A percentile compares a stretch with the other conserved stretches of the same genome.
These are phyloP conservation scores for Trypethelium eluteriae DNA, from an alignment of 495 filamentous ascomycete species.

Conservation along the genomic window DNA sequence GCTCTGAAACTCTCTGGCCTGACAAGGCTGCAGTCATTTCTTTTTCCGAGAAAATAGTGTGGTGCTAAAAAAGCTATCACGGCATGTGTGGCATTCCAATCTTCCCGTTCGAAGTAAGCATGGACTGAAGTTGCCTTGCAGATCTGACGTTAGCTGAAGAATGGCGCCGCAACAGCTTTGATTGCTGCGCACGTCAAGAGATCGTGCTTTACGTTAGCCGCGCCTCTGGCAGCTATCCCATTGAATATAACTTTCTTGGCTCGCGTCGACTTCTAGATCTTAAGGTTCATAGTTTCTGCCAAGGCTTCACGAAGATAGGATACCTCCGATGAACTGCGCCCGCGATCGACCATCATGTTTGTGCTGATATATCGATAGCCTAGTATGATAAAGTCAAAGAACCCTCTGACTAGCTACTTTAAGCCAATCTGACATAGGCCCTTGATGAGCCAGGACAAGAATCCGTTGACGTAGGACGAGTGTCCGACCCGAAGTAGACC, in stretches of 20 bases:
- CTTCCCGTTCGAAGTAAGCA: too few relatives aligned
- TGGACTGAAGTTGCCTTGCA: too few relatives aligned
- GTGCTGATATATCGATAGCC: constrained; percentile 23
- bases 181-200: not conserved
- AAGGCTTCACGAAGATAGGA: constrained; percentile 34
- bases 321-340: constrained; percentile 36
- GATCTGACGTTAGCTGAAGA: too few relatives aligned
- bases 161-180: constrained; percentile 21
- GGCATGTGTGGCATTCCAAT: too few relatives aligned
- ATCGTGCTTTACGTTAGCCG: too few relatives aligned
- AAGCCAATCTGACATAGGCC: constrained; percentile 26
- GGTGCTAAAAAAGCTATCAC: too few relatives aligned
- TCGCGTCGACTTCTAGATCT: constrained; percentile 1
- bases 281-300: constrained; percentile 19
- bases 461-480: constrained; percentile 42
- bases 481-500: constrained; percentile 47
- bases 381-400: constrained; percentile 25
- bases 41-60: too few relatives aligned
- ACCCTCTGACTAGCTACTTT: not conserved
- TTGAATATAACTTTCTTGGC: constrained; percentile 12
- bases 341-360: constrained; percentile 32
- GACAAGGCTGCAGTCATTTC: too few relatives aligned
- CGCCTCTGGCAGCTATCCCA: not conserved
- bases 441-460: constrained; percentile 36
- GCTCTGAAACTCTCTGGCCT: too few relatives aligned